Evolutionary conservation across 352 stramenopile genomes (phyloP), one percentile per base, ranked within the genome.

Genomic region (Hyaloperonospora arabidopsidis): DNA sequence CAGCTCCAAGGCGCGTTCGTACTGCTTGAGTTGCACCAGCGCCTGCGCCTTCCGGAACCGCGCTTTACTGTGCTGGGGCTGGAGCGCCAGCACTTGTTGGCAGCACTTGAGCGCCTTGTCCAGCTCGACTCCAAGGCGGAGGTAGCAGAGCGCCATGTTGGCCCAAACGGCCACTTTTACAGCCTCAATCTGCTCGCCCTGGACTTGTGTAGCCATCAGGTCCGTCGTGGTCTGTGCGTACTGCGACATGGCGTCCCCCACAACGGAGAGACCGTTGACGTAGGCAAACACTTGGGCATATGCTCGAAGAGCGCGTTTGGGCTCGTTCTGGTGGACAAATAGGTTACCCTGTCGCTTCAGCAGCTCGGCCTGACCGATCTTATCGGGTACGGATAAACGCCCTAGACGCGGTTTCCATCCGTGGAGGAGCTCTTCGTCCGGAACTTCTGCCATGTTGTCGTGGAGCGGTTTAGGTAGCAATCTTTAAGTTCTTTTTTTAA

Each of bases 261-360:
- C 58, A 45, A 83, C 69, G 11, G 78, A 89, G 25, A 93, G 40
- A 0, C 83, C 83, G 55, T 91, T 93, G 32, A 93, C 70, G 52
- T 91, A 93, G 32, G 82, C 75, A 57, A 91, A 91, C 34, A 93
- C 76, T 48, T 84, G 79, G 54, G 75, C 69, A 69, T 93, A 93
- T 18, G 66, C 65, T 14, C 44, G 34, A 48, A 90, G 51, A 15
- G 83, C 83, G 40, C 74, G 73, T 64, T 82, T 79, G 52, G 73
- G 51, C n/a, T 90, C 74, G 17, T 60, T 61, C 22, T 69, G 59
- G 55, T 84, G 76, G 45, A 90, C 83, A 49, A 66, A 55, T 19
- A 88, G 25, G 53, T 93, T 93, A 5, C 75, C 83, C 59, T 91
- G 79, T n/a, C 64, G 64, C 77, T 91, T 93, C 49, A 93, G 68